Base-by-base conservation (phyloP, 345 rosid species). In the Salix purpurea region DNA sequence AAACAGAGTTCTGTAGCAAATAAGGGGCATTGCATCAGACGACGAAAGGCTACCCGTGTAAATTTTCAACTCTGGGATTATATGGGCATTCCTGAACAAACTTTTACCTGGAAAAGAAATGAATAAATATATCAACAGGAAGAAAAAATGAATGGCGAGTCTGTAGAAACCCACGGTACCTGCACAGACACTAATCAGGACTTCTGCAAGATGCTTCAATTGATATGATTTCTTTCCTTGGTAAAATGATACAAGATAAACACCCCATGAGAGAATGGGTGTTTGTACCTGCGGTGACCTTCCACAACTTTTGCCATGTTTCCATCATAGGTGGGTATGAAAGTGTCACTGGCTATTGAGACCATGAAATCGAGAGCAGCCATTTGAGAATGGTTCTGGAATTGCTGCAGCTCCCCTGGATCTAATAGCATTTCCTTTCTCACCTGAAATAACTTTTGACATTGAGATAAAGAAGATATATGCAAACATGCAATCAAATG, bases 251-350 rank as follows among this genome's bases (percentile, higher is more conserved):
- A 19, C 6, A 24, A 36, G 39, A 37, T 19, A 65, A 52, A 50
- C 46, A 36, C 36, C 50, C 6, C 18, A 4, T 52, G 44, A 5
- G n/a, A 11, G 34, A 72, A 65, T 10, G 11, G 72, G 56, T 6
- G 37, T 65, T 67, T 69, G 12, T 87, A 92, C 99, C 99, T 88
- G 72, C 99, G 98, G 72, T 92, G 99, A 77, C 99, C 99, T 90
- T 93, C 98, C 84, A 93, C 99, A 28, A 92, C 89, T 84, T 91
- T 96, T 77, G 99, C 99, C 99, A 96, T 93, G 86, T 96, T 96
- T 58, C 99, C 99, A 70, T 96, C 93, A 76, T 92, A 92, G 28
- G 99, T 93, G 18, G 98, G 99, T 67, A 96, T 79, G 84, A 96
- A 96, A 62, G 94, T 91, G 79, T 89, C 70, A 86, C 99, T 93